Conservation (phyloP, 257 asterid species). For the Paulownia fortunei region DNA sequence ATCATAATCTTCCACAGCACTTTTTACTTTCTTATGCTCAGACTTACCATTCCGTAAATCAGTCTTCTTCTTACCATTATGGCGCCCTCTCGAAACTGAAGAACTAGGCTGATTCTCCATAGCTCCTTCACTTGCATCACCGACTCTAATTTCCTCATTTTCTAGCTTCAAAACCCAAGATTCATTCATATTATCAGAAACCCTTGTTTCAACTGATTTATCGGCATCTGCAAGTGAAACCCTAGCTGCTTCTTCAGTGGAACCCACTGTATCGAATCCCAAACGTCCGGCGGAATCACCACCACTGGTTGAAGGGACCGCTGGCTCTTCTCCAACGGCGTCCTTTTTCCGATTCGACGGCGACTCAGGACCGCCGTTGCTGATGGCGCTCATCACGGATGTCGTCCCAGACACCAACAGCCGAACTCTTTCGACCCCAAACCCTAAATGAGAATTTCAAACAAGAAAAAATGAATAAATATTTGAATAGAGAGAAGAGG, state of each 20-base stretch:
- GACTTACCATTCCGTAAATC: slow-evolving; percentile 13
- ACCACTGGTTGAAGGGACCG: slow-evolving; percentile 34
- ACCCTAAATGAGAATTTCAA: slow-evolving; percentile 7
- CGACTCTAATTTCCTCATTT: slow-evolving; percentile 17
- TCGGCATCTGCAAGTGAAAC: slow-evolving; percentile 31
- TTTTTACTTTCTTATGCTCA: slow-evolving; percentile 30
- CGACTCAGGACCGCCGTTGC: slow-evolving; percentile 37
- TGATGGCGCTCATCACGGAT: slow-evolving; percentile 38
- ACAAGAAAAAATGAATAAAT: neutral
- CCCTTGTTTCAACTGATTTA: slow-evolving; percentile 23
- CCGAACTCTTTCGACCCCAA: slow-evolving; percentile 28
- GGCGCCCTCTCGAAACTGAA: slow-evolving; percentile 14
- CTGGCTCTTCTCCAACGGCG: slow-evolving; percentile 13
- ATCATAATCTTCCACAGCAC: slow-evolving; percentile 32
- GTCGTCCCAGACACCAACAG: slow-evolving; percentile 20
- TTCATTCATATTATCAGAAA: slow-evolving; percentile 11
- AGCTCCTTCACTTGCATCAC: slow-evolving; percentile 33
- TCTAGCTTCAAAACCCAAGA: slow-evolving; percentile 28
- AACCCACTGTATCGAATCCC: slow-evolving; percentile 20
- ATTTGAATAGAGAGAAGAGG: neutral
- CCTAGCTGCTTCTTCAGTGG: slow-evolving; percentile 27
- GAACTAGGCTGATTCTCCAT: slow-evolving; percentile 21
- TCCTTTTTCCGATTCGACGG: slow-evolving; percentile 24
- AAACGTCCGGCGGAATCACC: slow-evolving; percentile 18
- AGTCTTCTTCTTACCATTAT: slow-evolving; percentile 5